Evolutionary conservation across 2,329 filamentous ascomycete genomes (phyloP).

Genomic region (Cladosporium sp.): DNA sequence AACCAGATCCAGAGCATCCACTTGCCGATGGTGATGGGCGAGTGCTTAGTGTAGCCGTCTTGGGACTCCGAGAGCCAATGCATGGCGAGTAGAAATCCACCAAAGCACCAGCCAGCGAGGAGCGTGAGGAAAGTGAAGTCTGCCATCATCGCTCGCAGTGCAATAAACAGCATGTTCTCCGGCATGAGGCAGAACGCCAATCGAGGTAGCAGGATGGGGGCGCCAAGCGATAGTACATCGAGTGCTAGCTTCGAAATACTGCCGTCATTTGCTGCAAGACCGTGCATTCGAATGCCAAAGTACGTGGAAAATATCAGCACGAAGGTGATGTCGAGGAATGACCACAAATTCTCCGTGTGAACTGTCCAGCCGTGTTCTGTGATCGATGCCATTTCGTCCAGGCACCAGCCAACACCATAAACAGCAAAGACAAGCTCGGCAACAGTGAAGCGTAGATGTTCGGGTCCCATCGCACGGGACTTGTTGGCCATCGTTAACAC

Average conservation of each 20-base stretch:
- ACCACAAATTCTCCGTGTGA: constrained; percentile 85
- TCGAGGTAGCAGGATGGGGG: constrained; percentile 71
- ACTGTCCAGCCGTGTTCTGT: constrained; percentile 73
- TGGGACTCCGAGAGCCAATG: constrained; percentile 67
- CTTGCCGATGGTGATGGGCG: constrained; percentile 66
- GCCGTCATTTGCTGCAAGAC: constrained; percentile 47
- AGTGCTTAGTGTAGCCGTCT: constrained; percentile 32
- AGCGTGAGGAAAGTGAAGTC: constrained; percentile 75
- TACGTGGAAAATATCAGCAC: constrained; percentile 67
- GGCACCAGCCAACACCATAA: constrained; percentile 72
- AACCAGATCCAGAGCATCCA: constrained; percentile 97
- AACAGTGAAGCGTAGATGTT: constrained; percentile 34
- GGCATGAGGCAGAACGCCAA: constrained; percentile 79
- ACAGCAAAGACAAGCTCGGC: constrained; percentile 65
- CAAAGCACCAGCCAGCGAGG: constrained; percentile 76
- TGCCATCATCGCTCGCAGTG: constrained; percentile 76
- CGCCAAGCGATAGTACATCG: constrained; percentile 73
- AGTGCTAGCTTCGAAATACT: constrained; percentile 47
- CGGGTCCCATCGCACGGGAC: constrained; percentile 43
- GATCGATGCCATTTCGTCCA: constrained; percentile 73
- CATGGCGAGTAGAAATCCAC: constrained; percentile 73
- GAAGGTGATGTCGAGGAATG: constrained; percentile 77
- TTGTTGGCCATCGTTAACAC: constrained; percentile 67
- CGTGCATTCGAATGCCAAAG: constrained; percentile 62
- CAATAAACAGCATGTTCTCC: constrained; percentile 79